Evolutionary conservation across 805 yeast species (phyloP).

Genomic region (Debaryomyces prosopidis): DNA sequence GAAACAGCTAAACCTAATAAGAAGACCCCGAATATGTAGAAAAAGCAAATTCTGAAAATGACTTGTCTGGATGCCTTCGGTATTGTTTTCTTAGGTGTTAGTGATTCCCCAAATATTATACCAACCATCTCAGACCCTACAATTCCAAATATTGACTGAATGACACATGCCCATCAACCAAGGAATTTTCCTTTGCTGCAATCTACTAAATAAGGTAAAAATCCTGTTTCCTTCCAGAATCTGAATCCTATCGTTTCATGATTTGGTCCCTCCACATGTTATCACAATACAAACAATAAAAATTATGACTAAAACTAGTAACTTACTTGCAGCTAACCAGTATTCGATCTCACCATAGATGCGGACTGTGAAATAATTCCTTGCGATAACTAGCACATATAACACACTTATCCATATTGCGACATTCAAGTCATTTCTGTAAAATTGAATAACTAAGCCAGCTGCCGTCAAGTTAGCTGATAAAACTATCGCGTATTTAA

Average conservation of each 20-base stretch:
- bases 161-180: conserved; percentile 33
- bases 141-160: conserved; percentile 36
- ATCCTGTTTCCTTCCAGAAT: conserved; percentile 9
- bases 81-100: conserved; percentile 21
- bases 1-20: conserved; percentile 20
- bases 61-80: conserved; percentile 24
- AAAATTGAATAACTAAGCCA: conserved; percentile 8
- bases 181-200: conserved; percentile 25
- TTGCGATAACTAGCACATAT: conserved; percentile 3
- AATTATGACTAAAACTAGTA: conserved; percentile 4
- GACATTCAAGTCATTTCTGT: conserved; percentile 5
- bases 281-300: conserved; percentile 6
- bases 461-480: conserved; percentile 4
- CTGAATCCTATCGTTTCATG: conserved; percentile 4
- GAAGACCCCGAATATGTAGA: conserved; percentile 20
- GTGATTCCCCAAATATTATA: conserved; percentile 13
- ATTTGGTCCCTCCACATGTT: conserved; percentile 9
- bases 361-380: conserved; percentile 7
- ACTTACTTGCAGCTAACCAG: conserved; percentile 5
- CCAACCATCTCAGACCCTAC: conserved; percentile 10
- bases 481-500: conserved; percentile 4
- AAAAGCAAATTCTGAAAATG: conserved; percentile 21
- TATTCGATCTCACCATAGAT: conserved; percentile 10
- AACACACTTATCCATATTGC: conserved; percentile 9
- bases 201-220: conserved; percentile 7